These are phyloP conservation scores for Odonthalia washingtoniensis DNA, from an alignment of 31 red algal species.

Conservation along the genomic window DNA sequence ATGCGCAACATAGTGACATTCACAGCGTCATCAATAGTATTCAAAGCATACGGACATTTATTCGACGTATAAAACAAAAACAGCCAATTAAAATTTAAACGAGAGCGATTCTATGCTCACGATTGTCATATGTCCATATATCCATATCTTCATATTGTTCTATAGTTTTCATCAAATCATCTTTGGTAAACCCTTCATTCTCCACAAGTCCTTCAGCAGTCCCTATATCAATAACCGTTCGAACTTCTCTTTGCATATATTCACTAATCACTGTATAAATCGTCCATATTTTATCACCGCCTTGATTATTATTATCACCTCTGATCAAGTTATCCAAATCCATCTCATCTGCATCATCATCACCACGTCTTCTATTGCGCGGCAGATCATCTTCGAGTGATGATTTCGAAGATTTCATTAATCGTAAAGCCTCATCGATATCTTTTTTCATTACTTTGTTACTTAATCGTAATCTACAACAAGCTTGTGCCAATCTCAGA, in stretches of 20 bases:
- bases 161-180: conserved; percentile 80
- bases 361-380: conserved; percentile 8
- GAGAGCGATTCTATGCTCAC: conserved; percentile 70
- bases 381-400: conserved; percentile 67
- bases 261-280: conserved; percentile 76
- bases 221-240: conserved; percentile 72
- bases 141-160: conserved; percentile 91
- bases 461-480: conserved; percentile 81
- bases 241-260: conserved; percentile 59
- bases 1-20: not conserved
- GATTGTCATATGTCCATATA: conserved; percentile 75
- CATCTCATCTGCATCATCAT: conserved; percentile 68
- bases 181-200: conserved; percentile 69
- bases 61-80: not conserved
- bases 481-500: conserved; percentile 90
- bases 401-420: conserved; percentile 80
- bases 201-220: conserved; percentile 72
- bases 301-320: conserved; percentile 42
- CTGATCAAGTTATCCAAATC: conserved; percentile 41
- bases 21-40: not conserved
- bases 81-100: conserved; percentile 21
- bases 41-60: not conserved
- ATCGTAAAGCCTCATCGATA: conserved; percentile 93
- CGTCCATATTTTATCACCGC: conserved; percentile 45
- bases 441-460: conserved; percentile 75